Evolutionary conservation across 2,329 filamentous ascomycete species (phyloP).

Genomic region (Fusarium lateritium): DNA sequence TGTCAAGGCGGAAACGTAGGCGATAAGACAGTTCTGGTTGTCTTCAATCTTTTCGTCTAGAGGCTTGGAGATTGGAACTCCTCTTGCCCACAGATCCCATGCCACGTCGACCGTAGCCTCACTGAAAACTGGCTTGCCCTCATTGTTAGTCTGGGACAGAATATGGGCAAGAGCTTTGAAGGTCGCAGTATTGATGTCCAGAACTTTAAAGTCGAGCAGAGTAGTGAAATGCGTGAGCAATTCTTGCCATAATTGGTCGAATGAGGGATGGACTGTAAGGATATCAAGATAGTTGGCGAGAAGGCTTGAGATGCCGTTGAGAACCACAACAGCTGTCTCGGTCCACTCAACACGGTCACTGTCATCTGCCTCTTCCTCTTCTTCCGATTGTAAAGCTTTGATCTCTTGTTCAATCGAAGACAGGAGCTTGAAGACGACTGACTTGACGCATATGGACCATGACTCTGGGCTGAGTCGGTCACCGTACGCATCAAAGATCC

Average conservation of each 20-base stretch:
- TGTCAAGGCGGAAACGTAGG: constrained; percentile 83
- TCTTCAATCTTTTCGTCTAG: constrained; percentile 61
- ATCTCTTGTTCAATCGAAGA: constrained; percentile 76
- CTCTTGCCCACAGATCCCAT: constrained; percentile 79
- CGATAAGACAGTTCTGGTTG: constrained; percentile 86
- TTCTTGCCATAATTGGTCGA: constrained; percentile 82
- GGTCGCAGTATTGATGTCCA: constrained; percentile 80
- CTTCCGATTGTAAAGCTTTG: constrained; percentile 55
- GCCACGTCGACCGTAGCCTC: constrained; percentile 70
- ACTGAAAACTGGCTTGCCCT: constrained; percentile 61
- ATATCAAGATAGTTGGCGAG: constrained; percentile 83
- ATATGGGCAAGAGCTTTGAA: constrained; percentile 78
- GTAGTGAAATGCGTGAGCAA: constrained; percentile 78
- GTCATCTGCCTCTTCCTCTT: constrained; percentile 58
- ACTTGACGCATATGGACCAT: constrained; percentile 87
- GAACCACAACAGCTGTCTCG: constrained; percentile 81
- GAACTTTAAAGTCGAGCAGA: constrained; percentile 72
- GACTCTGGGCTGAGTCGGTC: constrained; percentile 82
- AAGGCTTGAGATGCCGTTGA: constrained; percentile 80
- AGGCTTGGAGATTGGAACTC: constrained; percentile 67
- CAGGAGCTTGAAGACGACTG: constrained; percentile 84
- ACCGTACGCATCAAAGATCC: constrained; percentile 93
- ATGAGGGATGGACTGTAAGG: constrained; percentile 75
- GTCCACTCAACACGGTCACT: constrained; percentile 73
- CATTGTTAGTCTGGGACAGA: constrained; percentile 65